These are phyloP conservation scores for Boletellus ananiceps DNA, from an alignment of 768 basidiomycete species.

Conservation along the genomic window DNA sequence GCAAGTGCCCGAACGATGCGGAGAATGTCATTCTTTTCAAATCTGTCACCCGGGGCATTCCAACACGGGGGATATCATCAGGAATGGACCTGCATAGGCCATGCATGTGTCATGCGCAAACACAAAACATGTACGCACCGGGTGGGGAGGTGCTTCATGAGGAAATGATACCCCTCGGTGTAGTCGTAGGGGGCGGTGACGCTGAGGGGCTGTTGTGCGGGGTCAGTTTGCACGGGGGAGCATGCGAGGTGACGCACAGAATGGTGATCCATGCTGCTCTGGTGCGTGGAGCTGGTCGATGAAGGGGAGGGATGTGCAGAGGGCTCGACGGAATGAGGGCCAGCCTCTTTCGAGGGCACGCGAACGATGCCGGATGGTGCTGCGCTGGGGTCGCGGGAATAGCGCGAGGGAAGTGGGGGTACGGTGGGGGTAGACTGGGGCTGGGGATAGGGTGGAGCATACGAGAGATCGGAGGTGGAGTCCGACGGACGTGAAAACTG, in stretches of 20 bases:
- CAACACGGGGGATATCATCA: conserved; percentile 34
- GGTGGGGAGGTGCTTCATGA: conserved; percentile 89
- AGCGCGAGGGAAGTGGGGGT: conserved; percentile 37
- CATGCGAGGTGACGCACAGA: conserved; percentile 21
- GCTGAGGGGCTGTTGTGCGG: conserved; percentile 54
- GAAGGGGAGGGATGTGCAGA: conserved; percentile 39
- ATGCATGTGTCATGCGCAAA: conserved; percentile 35
- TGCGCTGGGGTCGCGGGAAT: conserved; percentile 46
- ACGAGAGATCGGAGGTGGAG: conserved; percentile 37
- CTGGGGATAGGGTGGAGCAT: conserved; percentile 27
- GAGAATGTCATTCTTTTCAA: conserved; percentile 94
- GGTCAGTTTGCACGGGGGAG: conserved; percentile 38
- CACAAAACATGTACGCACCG: conserved; percentile 54
- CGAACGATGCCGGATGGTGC: conserved; percentile 33
- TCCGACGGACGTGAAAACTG: conserved; percentile 31
- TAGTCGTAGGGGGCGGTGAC: conserved; percentile 85
- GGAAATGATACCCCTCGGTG: conserved; percentile 92
- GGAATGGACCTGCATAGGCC: conserved; percentile 36
- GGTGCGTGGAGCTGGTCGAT: conserved; percentile 39
- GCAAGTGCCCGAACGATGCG: conserved; percentile 93
- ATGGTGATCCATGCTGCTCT: conserved; percentile 32
- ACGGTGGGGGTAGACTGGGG: conserved; percentile 25
- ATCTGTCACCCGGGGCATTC: conserved; percentile 46
- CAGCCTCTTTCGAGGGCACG: conserved; percentile 24
- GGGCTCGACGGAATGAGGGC: conserved; percentile 23